Base-by-base conservation (phyloP, 257 asterid species). In the Nicotiana undulata region DNA sequence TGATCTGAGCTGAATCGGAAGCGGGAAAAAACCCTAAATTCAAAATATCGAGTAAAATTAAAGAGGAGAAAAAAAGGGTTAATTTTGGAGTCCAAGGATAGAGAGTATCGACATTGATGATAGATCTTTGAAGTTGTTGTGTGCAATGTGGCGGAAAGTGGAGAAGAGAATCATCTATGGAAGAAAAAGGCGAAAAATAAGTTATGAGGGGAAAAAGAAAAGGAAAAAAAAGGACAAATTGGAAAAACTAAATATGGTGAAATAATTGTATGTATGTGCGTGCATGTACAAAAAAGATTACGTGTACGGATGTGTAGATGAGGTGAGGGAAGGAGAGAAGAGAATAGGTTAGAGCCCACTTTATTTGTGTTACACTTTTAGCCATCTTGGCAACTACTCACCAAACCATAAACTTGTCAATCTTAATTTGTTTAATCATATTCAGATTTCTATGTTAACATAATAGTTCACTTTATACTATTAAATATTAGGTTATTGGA, bases 221-320 rank as follows among this genome's bases (percentile, higher is more conserved):
- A 13, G 2, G 26, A 11, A 32, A 0, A 6, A 29, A 44, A n/a
- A 29, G 22, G 24, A 56, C 12, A 56, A 61, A 56, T 56, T 40
- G 31, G 29, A 56, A 77, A 77, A 56, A 59, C 20, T 12, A 56
- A 63, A 77, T 58, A 77, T 20, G 79, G 79, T 74, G 79, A 84
- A 44, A 77, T 51, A 40, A 68, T 76, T 81, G 58, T 77, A 59
- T 70, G 79, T 40, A 74, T 61, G 44, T 76, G 70, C 58, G 79
- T 29, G 82, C 51, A 37, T 10, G 80, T 55, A 55, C 44, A 55
- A 75, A 60, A 77, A 77, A 32, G 85, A 77, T 84, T 84, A 84
- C 87, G 87, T 78, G 58, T 77, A 79, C 83, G 79, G 56, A 84
- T 83, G 85, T 84, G 84, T 61, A 49, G 75, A 55, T 66, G 46